These are phyloP conservation scores for Ustilago esculenta DNA, from an alignment of 1,284 basidiomycete genomes.

Conservation along the genomic window DNA sequence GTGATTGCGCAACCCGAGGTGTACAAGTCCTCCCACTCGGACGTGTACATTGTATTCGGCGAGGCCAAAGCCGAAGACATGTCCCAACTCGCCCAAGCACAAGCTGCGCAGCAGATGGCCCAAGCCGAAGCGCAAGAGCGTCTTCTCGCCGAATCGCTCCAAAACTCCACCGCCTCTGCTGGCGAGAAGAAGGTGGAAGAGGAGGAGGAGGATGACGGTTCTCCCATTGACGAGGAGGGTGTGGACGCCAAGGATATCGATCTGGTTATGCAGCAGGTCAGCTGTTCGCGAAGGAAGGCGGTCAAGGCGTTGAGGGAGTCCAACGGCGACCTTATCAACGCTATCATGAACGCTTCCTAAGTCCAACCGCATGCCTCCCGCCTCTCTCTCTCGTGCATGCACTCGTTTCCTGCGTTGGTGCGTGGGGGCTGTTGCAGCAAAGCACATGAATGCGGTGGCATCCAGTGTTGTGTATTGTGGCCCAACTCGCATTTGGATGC, in stretches of 20 bases:
- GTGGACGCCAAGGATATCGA: conserved; percentile 91
- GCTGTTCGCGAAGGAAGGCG: conserved; percentile 65
- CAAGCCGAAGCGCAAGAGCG: conserved; percentile 73
- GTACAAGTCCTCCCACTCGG: conserved; percentile 95
- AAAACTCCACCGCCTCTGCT: conserved; percentile 40
- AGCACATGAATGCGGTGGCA: too few relatives aligned
- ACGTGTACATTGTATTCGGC: conserved; percentile 98
- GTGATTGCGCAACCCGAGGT: conserved; percentile 94
- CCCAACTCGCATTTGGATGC: too few relatives aligned
- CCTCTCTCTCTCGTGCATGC: too few relatives aligned
- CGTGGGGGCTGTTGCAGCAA: too few relatives aligned
- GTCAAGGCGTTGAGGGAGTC: conserved; percentile 67
- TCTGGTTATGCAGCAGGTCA: conserved; percentile 83
- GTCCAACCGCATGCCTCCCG: too few relatives aligned
- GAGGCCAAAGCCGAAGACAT: conserved; percentile 98
- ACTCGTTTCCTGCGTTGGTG: too few relatives aligned
- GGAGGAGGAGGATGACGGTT: conserved; percentile 66
- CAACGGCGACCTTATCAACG: conserved; percentile 66
- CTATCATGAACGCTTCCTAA: conserved; percentile 65
- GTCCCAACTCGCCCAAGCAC: conserved; percentile 82
- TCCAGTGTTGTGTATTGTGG: too few relatives aligned
- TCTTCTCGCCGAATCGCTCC: conserved; percentile 70
- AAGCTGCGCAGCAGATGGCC: conserved; percentile 84
- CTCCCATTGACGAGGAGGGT: conserved; percentile 68
- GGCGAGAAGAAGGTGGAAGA: conserved; percentile 61